phyloP scores from a whole-genome alignment of 2,329 filamentous ascomycete species.

The Beauveria brongniartii region DNA sequence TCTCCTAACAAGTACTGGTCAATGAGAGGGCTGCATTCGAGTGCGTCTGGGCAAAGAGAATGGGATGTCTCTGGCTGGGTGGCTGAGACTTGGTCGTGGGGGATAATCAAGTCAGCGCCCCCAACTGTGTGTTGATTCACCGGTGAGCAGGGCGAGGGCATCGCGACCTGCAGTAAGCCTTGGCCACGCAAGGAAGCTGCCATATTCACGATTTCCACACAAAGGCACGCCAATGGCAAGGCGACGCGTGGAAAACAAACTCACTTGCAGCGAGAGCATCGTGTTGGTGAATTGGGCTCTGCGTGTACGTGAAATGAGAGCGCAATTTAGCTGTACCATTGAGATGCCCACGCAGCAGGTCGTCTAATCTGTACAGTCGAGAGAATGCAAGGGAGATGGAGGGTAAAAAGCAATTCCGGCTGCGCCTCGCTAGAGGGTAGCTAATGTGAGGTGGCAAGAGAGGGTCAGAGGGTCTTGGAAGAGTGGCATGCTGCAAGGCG shows the following conservation, averaged over 20 bases:
- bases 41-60: neutral
- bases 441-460: neutral
- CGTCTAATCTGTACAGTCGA: too few relatives aligned
- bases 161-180: neutral
- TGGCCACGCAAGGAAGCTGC: neutral
- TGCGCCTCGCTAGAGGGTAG: neutral
- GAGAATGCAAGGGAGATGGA: too few relatives aligned
- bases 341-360: too few relatives aligned
- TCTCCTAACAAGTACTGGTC: too few relatives aligned
- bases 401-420: neutral
- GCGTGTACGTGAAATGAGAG: too few relatives aligned
- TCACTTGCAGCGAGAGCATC: neutral
- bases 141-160: neutral
- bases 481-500: neutral
- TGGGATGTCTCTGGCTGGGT: neutral
- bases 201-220: too few relatives aligned
- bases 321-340: too few relatives aligned
- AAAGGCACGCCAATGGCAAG: neutral
- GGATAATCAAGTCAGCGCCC: neutral
- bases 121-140: neutral
- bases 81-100: constrained; percentile 5
- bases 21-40: too few relatives aligned
- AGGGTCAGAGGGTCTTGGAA: neutral
- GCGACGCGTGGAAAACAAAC: neutral
- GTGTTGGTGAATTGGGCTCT: too few relatives aligned